Evolutionary conservation across 306 rosid genomes (phyloP).

Genomic region (Rubus idaeus): DNA sequence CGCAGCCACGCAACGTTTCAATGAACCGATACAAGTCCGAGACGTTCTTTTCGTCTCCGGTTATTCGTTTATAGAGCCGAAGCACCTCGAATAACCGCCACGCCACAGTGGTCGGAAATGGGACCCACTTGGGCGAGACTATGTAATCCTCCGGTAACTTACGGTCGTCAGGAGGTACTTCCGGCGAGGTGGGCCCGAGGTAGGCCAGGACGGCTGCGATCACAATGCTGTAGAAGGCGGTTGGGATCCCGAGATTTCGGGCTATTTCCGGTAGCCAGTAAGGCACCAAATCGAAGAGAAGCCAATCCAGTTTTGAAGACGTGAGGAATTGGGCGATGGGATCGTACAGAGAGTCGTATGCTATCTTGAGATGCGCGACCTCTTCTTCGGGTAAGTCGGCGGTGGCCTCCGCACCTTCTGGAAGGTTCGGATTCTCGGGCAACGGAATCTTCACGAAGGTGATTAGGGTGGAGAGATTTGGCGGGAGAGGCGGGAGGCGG

Average conservation of each 20-base stretch:
- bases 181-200: not conserved
- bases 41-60: not conserved
- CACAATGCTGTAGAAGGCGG: constrained; percentile 28
- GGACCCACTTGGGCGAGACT: constrained; percentile 36
- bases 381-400: constrained; percentile 31
- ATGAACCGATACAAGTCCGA: constrained; percentile 7
- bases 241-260: constrained; percentile 21
- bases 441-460: constrained; percentile 38
- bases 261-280: constrained; percentile 32
- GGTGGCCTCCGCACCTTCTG: constrained; percentile 49
- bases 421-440: constrained; percentile 32
- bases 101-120: constrained; percentile 28
- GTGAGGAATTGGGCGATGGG: constrained; percentile 30
- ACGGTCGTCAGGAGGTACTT: not conserved
- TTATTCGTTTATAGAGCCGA: not conserved
- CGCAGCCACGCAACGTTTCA: not conserved
- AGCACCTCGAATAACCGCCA: constrained; percentile 29
- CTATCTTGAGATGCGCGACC: constrained; percentile 38
- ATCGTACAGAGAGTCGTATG: constrained; percentile 34
- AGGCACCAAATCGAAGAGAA: constrained; percentile 34
- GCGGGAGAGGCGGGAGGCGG: constrained; percentile 46
- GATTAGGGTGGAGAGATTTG: constrained; percentile 16
- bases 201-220: not conserved
- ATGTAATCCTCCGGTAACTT: constrained; percentile 20
- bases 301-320: constrained; percentile 39